Evolutionary conservation across 257 asterid species (phyloP).

Genomic region (Haberlea rhodopensis): DNA sequence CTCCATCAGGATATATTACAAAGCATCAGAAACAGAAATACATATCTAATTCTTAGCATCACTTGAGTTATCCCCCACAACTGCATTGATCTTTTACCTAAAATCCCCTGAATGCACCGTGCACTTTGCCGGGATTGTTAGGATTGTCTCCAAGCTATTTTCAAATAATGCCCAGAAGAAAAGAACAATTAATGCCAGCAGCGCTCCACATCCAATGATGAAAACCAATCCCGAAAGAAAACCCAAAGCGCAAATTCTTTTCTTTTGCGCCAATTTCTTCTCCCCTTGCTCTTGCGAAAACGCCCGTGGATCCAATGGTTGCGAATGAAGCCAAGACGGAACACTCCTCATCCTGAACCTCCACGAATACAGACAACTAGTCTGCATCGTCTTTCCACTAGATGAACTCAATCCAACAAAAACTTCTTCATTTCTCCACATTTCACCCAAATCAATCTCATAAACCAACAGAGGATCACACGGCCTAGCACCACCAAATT

Average conservation of each 20-base stretch:
- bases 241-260: constrained; percentile 47
- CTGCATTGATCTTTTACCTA: constrained; percentile 65
- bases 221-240: constrained; percentile 57
- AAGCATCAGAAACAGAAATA: constrained; percentile 30
- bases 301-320: constrained; percentile 53
- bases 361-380: constrained; percentile 65
- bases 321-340: constrained; percentile 69
- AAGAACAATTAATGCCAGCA: constrained; percentile 48
- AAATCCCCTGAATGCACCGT: constrained; percentile 46
- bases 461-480: constrained; percentile 55
- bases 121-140: constrained; percentile 45
- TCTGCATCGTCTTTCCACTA: constrained; percentile 52
- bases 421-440: constrained; percentile 62
- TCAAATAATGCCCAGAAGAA: constrained; percentile 52
- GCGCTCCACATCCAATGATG: constrained; percentile 55
- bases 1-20: constrained; percentile 34
- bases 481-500: constrained; percentile 49
- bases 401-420: constrained; percentile 69
- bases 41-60: constrained; percentile 44
- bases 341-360: constrained; percentile 50
- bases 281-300: constrained; percentile 27
- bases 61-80: constrained; percentile 39
- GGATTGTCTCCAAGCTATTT: constrained; percentile 40
- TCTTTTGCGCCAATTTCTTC: constrained; percentile 37
- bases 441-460: constrained; percentile 58